Evolutionary conservation across 2,329 filamentous ascomycete genomes (phyloP), one percentile per base, ranked within the genome.

Genomic region (Diaporthe sp.): DNA sequence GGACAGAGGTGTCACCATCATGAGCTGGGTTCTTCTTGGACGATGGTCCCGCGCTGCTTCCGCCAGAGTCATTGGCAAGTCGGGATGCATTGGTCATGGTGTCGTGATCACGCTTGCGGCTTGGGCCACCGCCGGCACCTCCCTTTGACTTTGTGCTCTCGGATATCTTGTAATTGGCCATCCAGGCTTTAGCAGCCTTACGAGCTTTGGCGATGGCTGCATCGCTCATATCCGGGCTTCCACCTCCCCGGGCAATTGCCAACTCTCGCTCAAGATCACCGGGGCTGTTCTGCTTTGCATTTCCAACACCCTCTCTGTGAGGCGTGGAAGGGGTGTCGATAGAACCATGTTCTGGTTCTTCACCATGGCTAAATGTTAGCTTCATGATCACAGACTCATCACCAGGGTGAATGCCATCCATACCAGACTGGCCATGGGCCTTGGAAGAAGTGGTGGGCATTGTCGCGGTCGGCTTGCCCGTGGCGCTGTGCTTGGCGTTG

Each of bases 1-100:
- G 15, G 15, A 19, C 17, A 12, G 37, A 17, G 22, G 9, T 28
- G 15, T 28, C 15, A 7, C 22, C 6, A 8, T 13, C 12, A 13
- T 12, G 22, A 22, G 37, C 2, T 25, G n/a, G 37, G 6, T 17
- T 37, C 28, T 19, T 3, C 3, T n/a, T 31, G 39, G 13, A 12
- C 1, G 15, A 2, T 42, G 25, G n/a, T 1, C 6, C 22, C 3
- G n/a, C 19, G 3, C 2, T 44, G 8, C 1, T 2, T 19, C 4
- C 13, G 22, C 13, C 58, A 17, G 8, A 17, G 5, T 28, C 13
- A 0, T 42, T 44, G 37, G n/a, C 58, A 44, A 9, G 44, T 22
- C 25, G 58, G 25, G 37, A 19, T 19, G 15, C 7, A 39, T 19
- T 28, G 8, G 58, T 9, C 37, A 44, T 62, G 9, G 7, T 62